Evolutionary conservation across 1,139 yeast genomes (phyloP).

Genomic region (Scheffersomyces segobiensis): DNA sequence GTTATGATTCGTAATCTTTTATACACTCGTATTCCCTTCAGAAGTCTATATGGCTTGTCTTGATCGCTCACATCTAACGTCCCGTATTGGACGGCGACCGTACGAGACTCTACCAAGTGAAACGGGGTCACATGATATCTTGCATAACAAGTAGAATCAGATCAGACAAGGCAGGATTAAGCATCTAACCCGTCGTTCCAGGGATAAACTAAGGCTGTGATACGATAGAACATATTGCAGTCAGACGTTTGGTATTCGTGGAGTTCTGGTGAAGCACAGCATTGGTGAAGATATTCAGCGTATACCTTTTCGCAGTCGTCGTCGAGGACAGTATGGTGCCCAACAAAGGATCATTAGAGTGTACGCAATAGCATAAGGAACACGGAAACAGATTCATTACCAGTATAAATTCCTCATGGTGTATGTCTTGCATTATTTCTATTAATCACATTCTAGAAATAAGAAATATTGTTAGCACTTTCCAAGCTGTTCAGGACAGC

Average conservation of each 20-base stretch:
- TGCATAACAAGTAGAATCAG: neutral
- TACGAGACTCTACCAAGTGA: neutral
- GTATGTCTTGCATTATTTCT: neutral
- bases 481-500: no score
- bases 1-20: no score
- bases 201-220: neutral
- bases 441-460: neutral
- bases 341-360: no score
- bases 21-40: no score
- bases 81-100: no score
- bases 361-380: no score
- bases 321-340: no score
- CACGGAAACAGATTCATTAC: no score
- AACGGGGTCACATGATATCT: neutral
- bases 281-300: no score
- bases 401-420: no score
- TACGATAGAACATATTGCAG: neutral
- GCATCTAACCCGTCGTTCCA: neutral
- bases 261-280: neutral
- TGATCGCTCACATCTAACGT: neutral
- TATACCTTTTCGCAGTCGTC: no score
- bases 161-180: neutral
- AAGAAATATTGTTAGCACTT: no score
- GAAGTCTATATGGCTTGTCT: neutral
- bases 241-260: neutral